Conservation (phyloP, 2,329 filamentous ascomycete genomes). For the Paraphaeosphaeria sporulosa region DNA sequence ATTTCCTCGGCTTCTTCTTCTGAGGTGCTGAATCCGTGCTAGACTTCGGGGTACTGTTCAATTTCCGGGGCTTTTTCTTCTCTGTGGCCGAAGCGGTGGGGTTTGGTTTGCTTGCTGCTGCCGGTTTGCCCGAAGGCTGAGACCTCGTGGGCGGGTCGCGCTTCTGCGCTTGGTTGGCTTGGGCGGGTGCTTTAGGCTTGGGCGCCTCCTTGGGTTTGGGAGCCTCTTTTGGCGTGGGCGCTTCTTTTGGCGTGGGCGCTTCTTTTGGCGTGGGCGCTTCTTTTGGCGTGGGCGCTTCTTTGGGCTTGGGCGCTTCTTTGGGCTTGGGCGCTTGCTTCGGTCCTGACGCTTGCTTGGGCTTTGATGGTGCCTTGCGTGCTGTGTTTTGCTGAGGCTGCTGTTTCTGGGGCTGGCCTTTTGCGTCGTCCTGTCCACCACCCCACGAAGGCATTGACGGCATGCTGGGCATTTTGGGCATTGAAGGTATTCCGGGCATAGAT, state of each 20-base stretch:
- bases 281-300: no score
- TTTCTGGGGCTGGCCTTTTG: neutral
- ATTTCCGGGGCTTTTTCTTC: constrained; percentile 7
- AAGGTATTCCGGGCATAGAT: constrained; percentile 36
- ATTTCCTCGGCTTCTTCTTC: constrained; percentile 6
- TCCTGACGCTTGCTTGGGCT: constrained; percentile 6
- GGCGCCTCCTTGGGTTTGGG: neutral
- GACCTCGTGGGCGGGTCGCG: neutral
- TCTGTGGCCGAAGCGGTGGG: neutral
- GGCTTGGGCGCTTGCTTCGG: constrained; percentile 9
- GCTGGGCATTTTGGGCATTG: constrained; percentile 28
- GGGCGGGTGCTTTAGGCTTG: neutral
- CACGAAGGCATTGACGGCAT: constrained; percentile 25
- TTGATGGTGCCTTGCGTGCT: neutral
- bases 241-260: constrained; percentile 5
- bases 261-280: neutral
- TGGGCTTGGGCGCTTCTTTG: neutral
- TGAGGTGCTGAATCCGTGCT: neutral
- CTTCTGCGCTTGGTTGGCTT: constrained; percentile 7
- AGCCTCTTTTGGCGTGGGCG: neutral
- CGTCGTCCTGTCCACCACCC: constrained; percentile 2
- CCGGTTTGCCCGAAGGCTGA: neutral
- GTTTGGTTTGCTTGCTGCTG: constrained; percentile 2
- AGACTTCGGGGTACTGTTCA: neutral
- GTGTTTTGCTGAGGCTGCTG: neutral